phyloP scores from a whole-genome alignment of 306 rosid genomes.

The Rosa lucieae region DNA sequence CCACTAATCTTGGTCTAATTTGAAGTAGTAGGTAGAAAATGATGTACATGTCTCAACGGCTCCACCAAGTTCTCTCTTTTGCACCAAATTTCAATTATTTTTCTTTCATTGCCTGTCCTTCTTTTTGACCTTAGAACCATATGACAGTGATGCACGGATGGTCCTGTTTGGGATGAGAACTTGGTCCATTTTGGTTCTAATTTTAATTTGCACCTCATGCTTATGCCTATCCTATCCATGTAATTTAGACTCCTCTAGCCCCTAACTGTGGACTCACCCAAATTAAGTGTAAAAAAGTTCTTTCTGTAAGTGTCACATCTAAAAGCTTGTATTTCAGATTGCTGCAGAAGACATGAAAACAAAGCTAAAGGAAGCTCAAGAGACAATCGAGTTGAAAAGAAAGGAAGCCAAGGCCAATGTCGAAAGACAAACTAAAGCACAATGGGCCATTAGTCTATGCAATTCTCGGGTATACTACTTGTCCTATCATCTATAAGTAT shows the following conservation, averaged over 20 bases:
- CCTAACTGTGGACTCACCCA: neutral
- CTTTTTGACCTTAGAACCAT: conserved; percentile 25
- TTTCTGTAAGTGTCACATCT: neutral
- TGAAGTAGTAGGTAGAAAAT: conserved; percentile 13
- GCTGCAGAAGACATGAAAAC: conserved; percentile 40
- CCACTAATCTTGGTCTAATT: neutral
- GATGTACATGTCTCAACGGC: conserved; percentile 17
- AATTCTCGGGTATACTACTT: conserved; percentile 49
- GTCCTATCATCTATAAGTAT: neutral
- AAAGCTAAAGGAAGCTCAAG: conserved; percentile 53
- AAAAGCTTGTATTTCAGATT: conserved; percentile 31
- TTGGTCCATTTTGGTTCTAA: neutral
- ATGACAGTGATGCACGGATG: conserved; percentile 17
- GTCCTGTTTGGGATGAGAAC: neutral
- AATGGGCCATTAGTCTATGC: conserved; percentile 70
- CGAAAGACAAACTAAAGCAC: conserved; percentile 59
- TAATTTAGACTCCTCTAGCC: neutral
- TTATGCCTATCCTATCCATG: neutral
- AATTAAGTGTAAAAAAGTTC: neutral
- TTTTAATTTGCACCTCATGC: neutral
- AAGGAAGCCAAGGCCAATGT: conserved; percentile 49
- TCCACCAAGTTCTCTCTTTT: conserved; percentile 16
- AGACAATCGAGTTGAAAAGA: conserved; percentile 46
- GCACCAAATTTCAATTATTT: neutral
- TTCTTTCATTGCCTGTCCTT: conserved; percentile 13